phyloP scores from a whole-genome alignment of 169 alveolate species.

The Cryptosporidium ryanae region DNA sequence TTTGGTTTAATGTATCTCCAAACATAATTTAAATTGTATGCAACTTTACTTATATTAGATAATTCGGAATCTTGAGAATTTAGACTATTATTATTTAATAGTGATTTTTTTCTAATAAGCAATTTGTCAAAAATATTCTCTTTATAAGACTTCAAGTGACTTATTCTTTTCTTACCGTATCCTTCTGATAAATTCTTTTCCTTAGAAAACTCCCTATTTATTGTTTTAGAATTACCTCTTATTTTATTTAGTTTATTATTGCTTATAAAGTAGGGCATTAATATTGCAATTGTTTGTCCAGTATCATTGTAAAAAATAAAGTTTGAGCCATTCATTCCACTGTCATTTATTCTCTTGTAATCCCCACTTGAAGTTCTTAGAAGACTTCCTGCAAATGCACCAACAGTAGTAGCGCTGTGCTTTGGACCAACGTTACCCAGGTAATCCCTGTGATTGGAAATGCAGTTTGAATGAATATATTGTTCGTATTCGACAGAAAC shows the following conservation, averaged over 20 bases:
- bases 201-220: neutral
- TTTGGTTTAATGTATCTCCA: constrained; percentile 64
- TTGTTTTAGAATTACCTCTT: neutral
- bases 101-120: constrained; percentile 24
- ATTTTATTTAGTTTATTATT: neutral
- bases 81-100: neutral
- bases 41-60: constrained; percentile 30
- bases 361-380: no score
- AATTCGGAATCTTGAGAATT: constrained; percentile 41
- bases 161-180: neutral
- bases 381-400: no score
- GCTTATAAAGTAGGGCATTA: constrained; percentile 31
- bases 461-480: no score
- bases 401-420: no score
- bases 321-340: constrained; percentile 2
- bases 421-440: no score
- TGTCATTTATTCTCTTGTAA: neutral
- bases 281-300: constrained; percentile 63
- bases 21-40: constrained; percentile 19
- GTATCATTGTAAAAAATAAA: constrained; percentile 55
- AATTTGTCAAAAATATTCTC: constrained; percentile 32
- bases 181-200: neutral
- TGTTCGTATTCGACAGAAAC: constrained; percentile 29
- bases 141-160: constrained; percentile 3
- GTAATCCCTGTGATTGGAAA: no score